Base-by-base conservation (phyloP, 2,329 filamentous ascomycete genomes). In the Penicillium capsulatum region DNA sequence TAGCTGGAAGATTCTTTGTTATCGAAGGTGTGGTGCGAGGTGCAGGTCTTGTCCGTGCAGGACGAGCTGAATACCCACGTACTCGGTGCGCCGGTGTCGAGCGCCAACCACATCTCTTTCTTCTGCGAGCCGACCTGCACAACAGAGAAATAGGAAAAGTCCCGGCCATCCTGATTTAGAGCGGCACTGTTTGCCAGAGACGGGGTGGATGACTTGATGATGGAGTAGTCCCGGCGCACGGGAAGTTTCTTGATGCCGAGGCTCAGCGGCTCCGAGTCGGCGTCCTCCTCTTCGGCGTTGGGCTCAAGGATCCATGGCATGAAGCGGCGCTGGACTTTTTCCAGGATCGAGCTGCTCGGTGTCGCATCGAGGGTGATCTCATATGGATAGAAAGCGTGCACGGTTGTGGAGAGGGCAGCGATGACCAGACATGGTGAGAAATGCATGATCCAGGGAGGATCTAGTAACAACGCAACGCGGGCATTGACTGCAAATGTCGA, bases 51-150 rank as follows among this genome's bases (percentile, higher is more conserved):
- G 3, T 79, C 79, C 11, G 63, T 72, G 68, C 89, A 95, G 38
- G 74, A 68, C 11, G 79, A 71, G 19, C 82, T 78, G 79, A 92
- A 92, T 14, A 94, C 79, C 89, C 89, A 95, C 9, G 83, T 88
- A 42, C 86, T 87, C 13, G 72, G 69, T 10, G 74, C 72, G 6
- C 74, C 76, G 1, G 74, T 74, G 54, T 79, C 76, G 10, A 79
- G 54, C 38, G 77, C 58, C 58, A 79, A 65, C 57, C 71, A 71
- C 62, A 77, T 75, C 31, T 69, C 62, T 51, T 75, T 64, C 26
- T 67, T 64, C 42, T 70, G 64, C 10, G 68, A 70, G 3, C 76
- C 76, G 42, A 79, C 66, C 6, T 64, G 65, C 28, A 77, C 63
- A 2, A 64, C 60, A 3, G 71, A 66, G 59, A 79, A 75, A 55